Evolutionary conservation across 192 early-diverging fungal species (phyloP).

Genomic region (Coemansia umbellata): DNA sequence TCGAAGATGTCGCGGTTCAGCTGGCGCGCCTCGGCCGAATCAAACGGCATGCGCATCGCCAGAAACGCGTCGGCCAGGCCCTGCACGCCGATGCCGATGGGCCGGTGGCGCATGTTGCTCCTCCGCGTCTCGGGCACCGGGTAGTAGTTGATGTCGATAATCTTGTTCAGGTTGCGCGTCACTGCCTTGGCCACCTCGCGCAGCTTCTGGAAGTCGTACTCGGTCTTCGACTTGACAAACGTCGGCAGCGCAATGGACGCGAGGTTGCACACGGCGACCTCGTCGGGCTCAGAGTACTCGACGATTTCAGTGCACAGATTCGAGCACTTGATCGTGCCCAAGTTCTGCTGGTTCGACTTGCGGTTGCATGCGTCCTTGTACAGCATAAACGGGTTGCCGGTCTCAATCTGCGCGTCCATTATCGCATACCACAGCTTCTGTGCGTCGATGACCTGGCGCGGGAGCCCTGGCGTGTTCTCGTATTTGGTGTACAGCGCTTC

Average conservation of each 20-base stretch:
- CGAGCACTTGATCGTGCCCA: slow-evolving; percentile 98
- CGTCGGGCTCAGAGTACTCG: slow-evolving; percentile 91
- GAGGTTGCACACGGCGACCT: slow-evolving; percentile 97
- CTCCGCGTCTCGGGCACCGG: slow-evolving; percentile 81
- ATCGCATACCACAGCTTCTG: slow-evolving; percentile 98
- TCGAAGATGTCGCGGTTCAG: slow-evolving; percentile 92
- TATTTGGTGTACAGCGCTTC: slow-evolving; percentile 79
- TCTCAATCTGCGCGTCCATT: slow-evolving; percentile 94
- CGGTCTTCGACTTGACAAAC: slow-evolving; percentile 68
- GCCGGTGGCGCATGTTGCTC: slow-evolving; percentile 93
- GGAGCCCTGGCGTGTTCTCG: slow-evolving; percentile 73
- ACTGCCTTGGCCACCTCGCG: slow-evolving; percentile 84
- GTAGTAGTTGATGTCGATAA: slow-evolving; percentile 97
- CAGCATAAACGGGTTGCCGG: slow-evolving; percentile 96
- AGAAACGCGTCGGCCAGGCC: slow-evolving; percentile 97
- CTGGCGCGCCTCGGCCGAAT: slow-evolving; percentile 74
- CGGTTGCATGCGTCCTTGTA: slow-evolving; percentile 99
- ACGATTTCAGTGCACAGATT: slow-evolving; percentile 99
- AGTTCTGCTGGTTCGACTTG: slow-evolving; percentile 98
- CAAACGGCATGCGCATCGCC: slow-evolving; percentile 91
- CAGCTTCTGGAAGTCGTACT: slow-evolving; percentile 83
- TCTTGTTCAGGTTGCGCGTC: slow-evolving; percentile 90
- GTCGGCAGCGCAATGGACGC: slow-evolving; percentile 89
- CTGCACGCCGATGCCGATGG: slow-evolving; percentile 98
- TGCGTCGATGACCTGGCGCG: slow-evolving; percentile 89